Evolutionary conservation across 176 grass and related monocot genomes (phyloP).

Genomic region (Aechmea fasciata): DNA sequence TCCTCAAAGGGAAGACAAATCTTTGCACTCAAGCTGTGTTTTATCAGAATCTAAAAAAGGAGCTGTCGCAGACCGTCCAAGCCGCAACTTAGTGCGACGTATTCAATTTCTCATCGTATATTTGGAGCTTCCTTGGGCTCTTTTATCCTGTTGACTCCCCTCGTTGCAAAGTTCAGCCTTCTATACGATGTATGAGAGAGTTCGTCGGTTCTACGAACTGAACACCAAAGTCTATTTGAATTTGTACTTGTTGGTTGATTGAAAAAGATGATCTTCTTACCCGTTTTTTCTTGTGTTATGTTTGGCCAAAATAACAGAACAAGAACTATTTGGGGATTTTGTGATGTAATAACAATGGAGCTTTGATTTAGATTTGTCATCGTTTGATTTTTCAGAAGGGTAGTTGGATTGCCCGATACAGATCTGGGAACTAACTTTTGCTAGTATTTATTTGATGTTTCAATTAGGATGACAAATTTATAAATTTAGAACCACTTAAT

Average conservation of each 20-base stretch:
- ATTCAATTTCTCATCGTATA: conserved; percentile 23
- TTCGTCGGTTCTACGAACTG: background rate
- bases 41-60: conserved; percentile 6
- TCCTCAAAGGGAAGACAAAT: conserved; percentile 1
- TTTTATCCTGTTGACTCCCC: conserved; percentile 16
- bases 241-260: background rate
- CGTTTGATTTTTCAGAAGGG: too few species aligned
- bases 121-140: conserved; percentile 12
- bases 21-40: conserved; percentile 8
- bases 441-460: too few species aligned
- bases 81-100: conserved; percentile 13
- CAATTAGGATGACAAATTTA: too few species aligned
- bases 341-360: too few species aligned
- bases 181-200: conserved; percentile 6
- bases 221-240: background rate
- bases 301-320: background rate
- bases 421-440: too few species aligned
- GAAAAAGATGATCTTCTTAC: background rate
- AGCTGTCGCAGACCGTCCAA: conserved; percentile 13
- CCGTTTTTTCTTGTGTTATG: background rate
- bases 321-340: too few species aligned
- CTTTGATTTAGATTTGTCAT: too few species aligned
- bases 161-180: conserved; percentile 15
- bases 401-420: too few species aligned
- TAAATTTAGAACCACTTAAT: too few species aligned